Evolutionary conservation across 805 yeast genomes (phyloP).

Genomic region (Millerozyma miso): DNA sequence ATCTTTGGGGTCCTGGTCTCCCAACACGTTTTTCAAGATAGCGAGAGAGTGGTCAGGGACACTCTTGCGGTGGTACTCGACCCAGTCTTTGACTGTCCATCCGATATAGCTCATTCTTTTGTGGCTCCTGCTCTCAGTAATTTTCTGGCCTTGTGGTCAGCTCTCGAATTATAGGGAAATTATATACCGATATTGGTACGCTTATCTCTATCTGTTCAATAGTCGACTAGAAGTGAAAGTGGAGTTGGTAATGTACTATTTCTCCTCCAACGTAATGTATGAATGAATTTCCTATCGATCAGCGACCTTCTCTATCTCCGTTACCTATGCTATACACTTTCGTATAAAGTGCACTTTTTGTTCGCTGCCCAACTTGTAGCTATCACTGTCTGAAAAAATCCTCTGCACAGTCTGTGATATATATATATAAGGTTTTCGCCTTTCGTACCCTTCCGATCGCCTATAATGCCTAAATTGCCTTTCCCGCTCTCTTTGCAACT

Average conservation of each 20-base stretch:
- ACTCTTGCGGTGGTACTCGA: slow-evolving; percentile 56
- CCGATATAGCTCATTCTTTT: slow-evolving; percentile 40
- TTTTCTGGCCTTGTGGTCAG: no score
- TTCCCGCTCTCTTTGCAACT: background rate
- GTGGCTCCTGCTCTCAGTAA: background rate
- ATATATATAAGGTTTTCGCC: background rate
- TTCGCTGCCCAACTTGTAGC: background rate
- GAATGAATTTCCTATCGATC: no score
- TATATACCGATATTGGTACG: no score
- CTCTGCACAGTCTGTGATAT: background rate
- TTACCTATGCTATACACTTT: background rate
- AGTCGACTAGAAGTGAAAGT: no score
- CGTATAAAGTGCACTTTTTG: background rate
- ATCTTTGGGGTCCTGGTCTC: slow-evolving; percentile 49
- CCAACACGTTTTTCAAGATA: slow-evolving; percentile 42
- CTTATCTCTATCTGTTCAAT: no score
- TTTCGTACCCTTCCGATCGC: background rate
- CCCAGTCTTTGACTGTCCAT: slow-evolving; percentile 84
- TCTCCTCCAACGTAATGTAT: no score
- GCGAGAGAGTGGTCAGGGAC: slow-evolving; percentile 59
- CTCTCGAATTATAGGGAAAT: no score
- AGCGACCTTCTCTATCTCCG: background rate
- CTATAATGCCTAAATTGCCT: background rate
- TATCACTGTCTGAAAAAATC: background rate
- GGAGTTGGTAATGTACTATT: no score